Conservation (phyloP, 2,329 filamentous ascomycete species). For the Fusarium gaditjirri region DNA sequence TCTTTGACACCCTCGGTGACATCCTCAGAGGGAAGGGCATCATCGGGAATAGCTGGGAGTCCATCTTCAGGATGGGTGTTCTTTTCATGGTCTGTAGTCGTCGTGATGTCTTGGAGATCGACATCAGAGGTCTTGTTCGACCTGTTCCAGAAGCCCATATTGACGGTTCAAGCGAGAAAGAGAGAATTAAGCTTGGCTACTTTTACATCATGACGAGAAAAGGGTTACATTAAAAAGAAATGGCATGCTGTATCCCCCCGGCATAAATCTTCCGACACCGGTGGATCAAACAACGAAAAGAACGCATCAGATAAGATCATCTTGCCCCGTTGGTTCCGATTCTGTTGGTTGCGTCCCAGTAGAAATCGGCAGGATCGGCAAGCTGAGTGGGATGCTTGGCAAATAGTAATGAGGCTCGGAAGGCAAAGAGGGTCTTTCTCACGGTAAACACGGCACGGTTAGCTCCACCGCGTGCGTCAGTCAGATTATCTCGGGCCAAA, state of each 20-base stretch:
- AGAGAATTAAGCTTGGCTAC: background rate
- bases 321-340: conserved; percentile 14
- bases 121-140: conserved; percentile 1
- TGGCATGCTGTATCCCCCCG: background rate
- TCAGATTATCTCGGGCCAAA: background rate
- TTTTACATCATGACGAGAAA: background rate
- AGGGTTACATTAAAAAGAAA: background rate
- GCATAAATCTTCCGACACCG: conserved; percentile 1
- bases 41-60: background rate
- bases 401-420: background rate
- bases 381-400: conserved; percentile 9
- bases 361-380: conserved; percentile 32
- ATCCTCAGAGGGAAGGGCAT: conserved; percentile 15
- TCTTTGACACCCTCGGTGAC: conserved; percentile 36
- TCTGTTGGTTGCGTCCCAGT: background rate
- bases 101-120: conserved; percentile 8
- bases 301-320: conserved; percentile 41
- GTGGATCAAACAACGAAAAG: conserved; percentile 16
- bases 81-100: conserved; percentile 13
- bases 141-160: conserved; percentile 9
- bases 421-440: background rate
- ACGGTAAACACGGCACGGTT: conserved; percentile 21
- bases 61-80: conserved; percentile 17
- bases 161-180: background rate
- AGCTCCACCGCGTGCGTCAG: conserved; percentile 18